Evolutionary conservation across 805 yeast species (phyloP).

Genomic region (Starmerella floricola): DNA sequence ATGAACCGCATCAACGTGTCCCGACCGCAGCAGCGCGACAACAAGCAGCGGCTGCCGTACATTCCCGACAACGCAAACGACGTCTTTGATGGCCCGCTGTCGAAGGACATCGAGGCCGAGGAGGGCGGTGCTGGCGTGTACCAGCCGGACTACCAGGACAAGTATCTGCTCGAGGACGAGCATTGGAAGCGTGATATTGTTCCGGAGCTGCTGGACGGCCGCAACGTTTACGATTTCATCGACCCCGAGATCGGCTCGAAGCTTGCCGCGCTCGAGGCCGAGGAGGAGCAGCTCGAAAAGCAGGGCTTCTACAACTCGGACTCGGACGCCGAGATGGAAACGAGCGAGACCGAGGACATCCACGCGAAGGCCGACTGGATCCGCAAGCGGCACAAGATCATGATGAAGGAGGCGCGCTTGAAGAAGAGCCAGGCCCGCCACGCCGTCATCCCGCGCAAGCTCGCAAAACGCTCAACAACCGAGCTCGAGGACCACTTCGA

Average conservation of each 20-base stretch:
- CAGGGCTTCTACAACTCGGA: conserved; percentile 89
- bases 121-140: conserved; percentile 99
- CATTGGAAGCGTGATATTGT: conserved; percentile 95
- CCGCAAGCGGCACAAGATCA: conserved; percentile 85
- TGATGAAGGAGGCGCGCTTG: conserved; percentile 78
- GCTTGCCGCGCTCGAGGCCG: conserved; percentile 89
- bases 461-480: conserved; percentile 48
- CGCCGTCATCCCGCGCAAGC: conserved; percentile 81
- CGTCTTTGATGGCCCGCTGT: conserved; percentile 57
- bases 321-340: conserved; percentile 41
- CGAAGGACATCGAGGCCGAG: conserved; percentile 81
- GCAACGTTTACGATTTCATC: conserved; percentile 91
- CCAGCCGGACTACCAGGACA: conserved; percentile 86
- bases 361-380: conserved; percentile 89
- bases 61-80: conserved; percentile 78
- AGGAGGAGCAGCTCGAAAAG: conserved; percentile 82
- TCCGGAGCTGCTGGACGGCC: conserved; percentile 95
- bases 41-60: conserved; percentile 54
- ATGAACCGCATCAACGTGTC: conserved; percentile 94
- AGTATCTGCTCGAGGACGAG: conserved; percentile 83
- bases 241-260: conserved; percentile 92
- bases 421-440: conserved; percentile 79
- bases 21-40: conserved; percentile 80
- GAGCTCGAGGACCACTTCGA: conserved; percentile 86
- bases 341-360: conserved; percentile 56